Conservation (phyloP, 257 asterid genomes). For the Euphrasia confusa region DNA sequence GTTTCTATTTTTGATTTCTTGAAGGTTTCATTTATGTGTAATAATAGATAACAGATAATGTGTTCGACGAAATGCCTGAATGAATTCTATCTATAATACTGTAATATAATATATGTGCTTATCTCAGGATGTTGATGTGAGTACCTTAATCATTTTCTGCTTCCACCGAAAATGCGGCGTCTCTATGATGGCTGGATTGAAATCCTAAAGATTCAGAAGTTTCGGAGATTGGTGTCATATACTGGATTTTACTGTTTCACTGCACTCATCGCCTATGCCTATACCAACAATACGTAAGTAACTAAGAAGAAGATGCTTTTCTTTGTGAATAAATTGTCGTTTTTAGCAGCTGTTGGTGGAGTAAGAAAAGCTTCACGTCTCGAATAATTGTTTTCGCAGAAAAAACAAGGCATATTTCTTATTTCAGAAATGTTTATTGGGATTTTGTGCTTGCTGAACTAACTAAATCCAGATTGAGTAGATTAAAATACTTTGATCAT, state of each 20-base stretch:
- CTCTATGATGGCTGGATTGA: constrained; percentile 55
- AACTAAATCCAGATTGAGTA: neutral
- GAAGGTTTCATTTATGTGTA: neutral
- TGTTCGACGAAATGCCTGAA: constrained; percentile 45
- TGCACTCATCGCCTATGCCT: constrained; percentile 57
- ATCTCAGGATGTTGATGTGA: constrained; percentile 20
- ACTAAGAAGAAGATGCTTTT: neutral
- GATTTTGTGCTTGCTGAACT: neutral
- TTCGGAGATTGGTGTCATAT: constrained; percentile 72
- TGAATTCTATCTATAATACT: neutral
- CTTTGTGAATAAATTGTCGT: neutral
- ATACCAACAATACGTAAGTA: constrained; percentile 85
- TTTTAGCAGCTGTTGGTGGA: constrained; percentile 8
- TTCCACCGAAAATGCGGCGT: constrained; percentile 32
- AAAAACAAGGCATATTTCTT: neutral
- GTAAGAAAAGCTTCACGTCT: neutral
- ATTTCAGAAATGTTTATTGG: neutral
- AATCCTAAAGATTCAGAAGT: constrained; percentile 79
- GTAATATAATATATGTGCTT: neutral
- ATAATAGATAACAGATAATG: neutral
- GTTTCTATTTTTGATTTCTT: neutral
- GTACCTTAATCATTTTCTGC: neutral
- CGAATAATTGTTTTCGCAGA: neutral
- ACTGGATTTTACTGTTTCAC: constrained; percentile 68
- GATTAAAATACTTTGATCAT: neutral